phyloP scores from a whole-genome alignment of 2,329 filamentous ascomycete species.

The Penicillium fuscoglaucum region DNA sequence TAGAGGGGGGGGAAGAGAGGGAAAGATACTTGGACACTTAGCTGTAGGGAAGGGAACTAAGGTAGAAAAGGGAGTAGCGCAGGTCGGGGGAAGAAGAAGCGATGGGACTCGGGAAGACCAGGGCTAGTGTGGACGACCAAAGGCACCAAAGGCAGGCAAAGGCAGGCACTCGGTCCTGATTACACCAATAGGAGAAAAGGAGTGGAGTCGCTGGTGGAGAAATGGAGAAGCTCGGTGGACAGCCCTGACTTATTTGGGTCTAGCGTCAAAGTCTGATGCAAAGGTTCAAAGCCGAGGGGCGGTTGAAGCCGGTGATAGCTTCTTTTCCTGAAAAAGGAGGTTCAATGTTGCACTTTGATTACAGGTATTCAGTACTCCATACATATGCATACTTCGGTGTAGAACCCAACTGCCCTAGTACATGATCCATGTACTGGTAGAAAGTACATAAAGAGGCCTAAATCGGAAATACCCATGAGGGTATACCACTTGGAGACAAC shows the following conservation, averaged over 20 bases:
- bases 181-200: constrained; percentile 7
- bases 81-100: constrained; percentile 36
- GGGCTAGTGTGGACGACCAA: constrained; percentile 25
- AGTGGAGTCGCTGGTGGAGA: background rate
- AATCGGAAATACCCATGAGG: too few species aligned
- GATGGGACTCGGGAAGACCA: constrained; percentile 32
- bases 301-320: constrained; percentile 29
- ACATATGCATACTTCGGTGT: background rate
- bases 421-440: background rate
- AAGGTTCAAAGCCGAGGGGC: constrained; percentile 25
- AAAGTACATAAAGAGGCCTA: background rate
- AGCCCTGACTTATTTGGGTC: background rate
- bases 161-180: background rate
- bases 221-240: constrained; percentile 16
- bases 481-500: background rate
- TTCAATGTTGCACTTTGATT: constrained; percentile 12
- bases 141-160: background rate
- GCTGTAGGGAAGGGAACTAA: constrained; percentile 29
- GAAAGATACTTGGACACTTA: constrained; percentile 4
- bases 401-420: background rate
- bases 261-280: constrained; percentile 16
- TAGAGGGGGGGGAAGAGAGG: constrained; percentile 7
- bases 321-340: constrained; percentile 11
- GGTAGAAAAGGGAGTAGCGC: constrained; percentile 36
- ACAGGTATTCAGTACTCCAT: constrained; percentile 3